These are phyloP conservation scores for Pythium diclinum DNA, from an alignment of 352 stramenopile species.

Conservation along the genomic window DNA sequence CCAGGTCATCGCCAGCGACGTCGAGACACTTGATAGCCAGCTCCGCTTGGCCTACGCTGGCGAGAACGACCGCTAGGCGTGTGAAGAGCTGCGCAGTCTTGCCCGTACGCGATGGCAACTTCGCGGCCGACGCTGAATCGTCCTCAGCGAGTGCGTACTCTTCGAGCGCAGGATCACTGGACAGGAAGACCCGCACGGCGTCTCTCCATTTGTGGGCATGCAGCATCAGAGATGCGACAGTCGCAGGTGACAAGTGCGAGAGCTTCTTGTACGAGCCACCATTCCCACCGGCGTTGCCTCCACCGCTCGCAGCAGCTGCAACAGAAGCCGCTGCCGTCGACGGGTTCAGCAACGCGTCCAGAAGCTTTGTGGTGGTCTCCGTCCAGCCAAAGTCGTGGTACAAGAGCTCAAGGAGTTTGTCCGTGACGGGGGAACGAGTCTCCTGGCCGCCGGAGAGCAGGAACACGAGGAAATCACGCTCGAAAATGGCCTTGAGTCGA, in stretches of 20 bases:
- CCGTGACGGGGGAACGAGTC: slow-evolving; percentile 43
- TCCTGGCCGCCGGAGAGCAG: slow-evolving; percentile 38
- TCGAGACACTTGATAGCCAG: slow-evolving; percentile 65
- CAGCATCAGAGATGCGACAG: slow-evolving; percentile 50
- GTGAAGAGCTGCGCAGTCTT: slow-evolving; percentile 35
- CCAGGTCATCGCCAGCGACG: slow-evolving; percentile 63
- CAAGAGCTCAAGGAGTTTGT: slow-evolving; percentile 38
- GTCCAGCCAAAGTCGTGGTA: slow-evolving; percentile 63
- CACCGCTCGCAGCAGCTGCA: not conserved
- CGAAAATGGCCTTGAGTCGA: slow-evolving; percentile 51
- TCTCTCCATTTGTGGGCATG: slow-evolving; percentile 55
- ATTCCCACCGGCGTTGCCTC: slow-evolving; percentile 21
- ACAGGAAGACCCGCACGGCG: slow-evolving; percentile 47
- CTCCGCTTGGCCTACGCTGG: slow-evolving; percentile 48
- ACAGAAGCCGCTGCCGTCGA: not conserved
- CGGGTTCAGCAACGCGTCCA: slow-evolving; percentile 38
- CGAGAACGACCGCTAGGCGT: slow-evolving; percentile 44
- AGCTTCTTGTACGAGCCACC: slow-evolving; percentile 42
- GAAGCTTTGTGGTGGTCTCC: slow-evolving; percentile 42
- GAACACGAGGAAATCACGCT: slow-evolving; percentile 62
- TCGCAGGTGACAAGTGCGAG: slow-evolving; percentile 35
- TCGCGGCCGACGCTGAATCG: slow-evolving; percentile 36
- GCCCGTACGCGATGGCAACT: slow-evolving; percentile 59
- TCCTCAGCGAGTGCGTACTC: slow-evolving; percentile 64
- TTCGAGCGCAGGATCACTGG: slow-evolving; percentile 51